Base-by-base conservation (phyloP, 1,139 yeast species). In the Nakaseomyces sp. region DNA sequence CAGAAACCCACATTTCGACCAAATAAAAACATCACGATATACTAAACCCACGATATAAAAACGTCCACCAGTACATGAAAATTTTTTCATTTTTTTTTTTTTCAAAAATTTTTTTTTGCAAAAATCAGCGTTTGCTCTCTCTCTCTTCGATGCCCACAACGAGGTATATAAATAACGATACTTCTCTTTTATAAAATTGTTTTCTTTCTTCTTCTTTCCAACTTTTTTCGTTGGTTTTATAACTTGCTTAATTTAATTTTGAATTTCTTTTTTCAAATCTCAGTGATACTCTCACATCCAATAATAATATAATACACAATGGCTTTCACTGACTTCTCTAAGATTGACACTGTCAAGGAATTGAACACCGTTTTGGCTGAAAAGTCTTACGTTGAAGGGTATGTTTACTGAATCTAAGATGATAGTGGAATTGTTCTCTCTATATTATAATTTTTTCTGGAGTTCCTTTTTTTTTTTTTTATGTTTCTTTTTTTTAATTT, bases 321-420 rank as follows among this genome's bases (percentile, higher is more conserved):
- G 89, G 78, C 89, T 65, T 81, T 76, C 76, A 68, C 87, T 52
- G 87, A 81, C 67, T 81, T 81, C 77, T 76, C 88, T 57, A 81
- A 80, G 70, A 74, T 77, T 63, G 88, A 81, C 72, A 75, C 96
- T 67, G 72, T 89, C 67, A 74, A 83, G 70, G 74, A 87, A 68
- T 84, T 89, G 69, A 81, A 88, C 85, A 76, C 76, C 61, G 81
- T 77, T 77, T 81, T 89, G 72, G 86, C 82, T 70, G 89, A 84
- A 73, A 85, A 87, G 77, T 83, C 94, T 57, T 88, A 87, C 84
- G 67, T 88, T 63, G 91, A 85, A 68, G 95, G 96, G 94, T 86
- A 82, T 69, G 94, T 40, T 37, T n/a, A n/a, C n/a, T n/a, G n/a
- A n/a, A n/a, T n/a, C n/a, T n/a, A n/a, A n/a, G n/a, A n/a, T n/a